A percentile compares a stretch with the other conserved stretches of the same genome.
phyloP scores from a whole-genome alignment of 2,329 filamentous ascomycete species.

The Colletotrichum lindemuthianum region DNA sequence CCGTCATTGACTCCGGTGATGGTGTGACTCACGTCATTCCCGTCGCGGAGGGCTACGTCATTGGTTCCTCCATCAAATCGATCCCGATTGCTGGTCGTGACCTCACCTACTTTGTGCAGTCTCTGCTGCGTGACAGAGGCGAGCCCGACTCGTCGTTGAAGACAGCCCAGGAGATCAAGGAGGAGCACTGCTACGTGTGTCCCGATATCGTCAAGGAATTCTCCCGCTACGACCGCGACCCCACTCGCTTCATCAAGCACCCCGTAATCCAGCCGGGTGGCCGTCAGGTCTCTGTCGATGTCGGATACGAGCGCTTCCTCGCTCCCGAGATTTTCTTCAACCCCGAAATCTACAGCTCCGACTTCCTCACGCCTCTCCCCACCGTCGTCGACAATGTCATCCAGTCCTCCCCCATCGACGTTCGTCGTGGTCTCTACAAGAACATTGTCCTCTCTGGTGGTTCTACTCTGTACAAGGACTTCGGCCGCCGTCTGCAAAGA shows the following conservation, averaged over 20 bases:
- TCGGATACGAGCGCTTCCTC: conserved; percentile 97
- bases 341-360: conserved; percentile 98
- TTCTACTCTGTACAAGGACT: conserved; percentile 98
- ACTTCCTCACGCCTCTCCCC: conserved; percentile 95
- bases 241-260: conserved; percentile 90
- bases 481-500: conserved; percentile 92
- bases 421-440: conserved; percentile 97
- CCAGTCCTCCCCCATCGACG: conserved; percentile 96
- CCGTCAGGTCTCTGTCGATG: conserved; percentile 84
- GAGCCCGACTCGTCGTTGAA: conserved; percentile 97
- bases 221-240: conserved; percentile 90
- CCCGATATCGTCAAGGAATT: conserved; percentile 99
- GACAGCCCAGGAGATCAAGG: conserved; percentile 98
- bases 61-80: conserved; percentile 98
- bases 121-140: conserved; percentile 91
- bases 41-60: conserved; percentile 98
- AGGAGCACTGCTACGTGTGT: conserved; percentile 98
- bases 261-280: conserved; percentile 87
- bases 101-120: conserved; percentile 99
- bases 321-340: conserved; percentile 99
- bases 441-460: conserved; percentile 98
- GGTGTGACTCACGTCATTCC: conserved; percentile 99
- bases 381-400: conserved; percentile 96
- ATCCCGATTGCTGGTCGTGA: conserved; percentile 98
- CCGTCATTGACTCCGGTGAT: conserved; percentile 97